phyloP scores from a whole-genome alignment of 2,329 filamentous ascomycete species.

The Cytospora chrysosperma region DNA sequence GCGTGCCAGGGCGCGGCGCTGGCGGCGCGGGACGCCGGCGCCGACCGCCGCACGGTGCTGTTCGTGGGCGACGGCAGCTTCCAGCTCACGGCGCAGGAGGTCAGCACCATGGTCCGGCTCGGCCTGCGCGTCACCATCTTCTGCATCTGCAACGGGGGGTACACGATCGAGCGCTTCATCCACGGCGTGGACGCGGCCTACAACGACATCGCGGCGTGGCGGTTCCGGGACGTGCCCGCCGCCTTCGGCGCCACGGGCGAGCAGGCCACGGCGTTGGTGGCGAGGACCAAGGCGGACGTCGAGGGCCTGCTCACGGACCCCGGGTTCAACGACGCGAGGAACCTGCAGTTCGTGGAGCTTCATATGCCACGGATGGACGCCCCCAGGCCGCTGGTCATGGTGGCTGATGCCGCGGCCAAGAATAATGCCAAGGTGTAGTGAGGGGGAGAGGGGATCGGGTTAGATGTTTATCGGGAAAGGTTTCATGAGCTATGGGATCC shows the following conservation, averaged over 20 bases:
- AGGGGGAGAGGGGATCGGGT: background rate
- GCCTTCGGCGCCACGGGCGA: slow-evolving; percentile 64
- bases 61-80: slow-evolving; percentile 89
- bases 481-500: too few species aligned
- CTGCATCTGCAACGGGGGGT: slow-evolving; percentile 83
- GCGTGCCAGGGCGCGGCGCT: slow-evolving; percentile 66
- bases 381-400: slow-evolving; percentile 66
- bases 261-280: slow-evolving; percentile 60
- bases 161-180: slow-evolving; percentile 86
- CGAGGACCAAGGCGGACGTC: slow-evolving; percentile 69
- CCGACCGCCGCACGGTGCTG: slow-evolving; percentile 67
- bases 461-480: too few species aligned
- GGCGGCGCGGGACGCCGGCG: slow-evolving; percentile 64
- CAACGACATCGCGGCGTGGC: slow-evolving; percentile 79
- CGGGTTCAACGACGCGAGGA: slow-evolving; percentile 57
- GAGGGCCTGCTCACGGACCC: slow-evolving; percentile 63
- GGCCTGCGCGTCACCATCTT: slow-evolving; percentile 79
- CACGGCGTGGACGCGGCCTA: slow-evolving; percentile 78
- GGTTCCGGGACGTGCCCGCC: slow-evolving; percentile 65
- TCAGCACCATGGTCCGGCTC: slow-evolving; percentile 79
- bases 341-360: slow-evolving; percentile 73
- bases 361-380: slow-evolving; percentile 80
- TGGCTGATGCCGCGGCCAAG: slow-evolving; percentile 68
- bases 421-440: slow-evolving; percentile 54
- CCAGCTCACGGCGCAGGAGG: slow-evolving; percentile 80